Evolutionary conservation across 1,284 basidiomycete species (phyloP).

Genomic region (Coniferiporia sulphurascens): DNA sequence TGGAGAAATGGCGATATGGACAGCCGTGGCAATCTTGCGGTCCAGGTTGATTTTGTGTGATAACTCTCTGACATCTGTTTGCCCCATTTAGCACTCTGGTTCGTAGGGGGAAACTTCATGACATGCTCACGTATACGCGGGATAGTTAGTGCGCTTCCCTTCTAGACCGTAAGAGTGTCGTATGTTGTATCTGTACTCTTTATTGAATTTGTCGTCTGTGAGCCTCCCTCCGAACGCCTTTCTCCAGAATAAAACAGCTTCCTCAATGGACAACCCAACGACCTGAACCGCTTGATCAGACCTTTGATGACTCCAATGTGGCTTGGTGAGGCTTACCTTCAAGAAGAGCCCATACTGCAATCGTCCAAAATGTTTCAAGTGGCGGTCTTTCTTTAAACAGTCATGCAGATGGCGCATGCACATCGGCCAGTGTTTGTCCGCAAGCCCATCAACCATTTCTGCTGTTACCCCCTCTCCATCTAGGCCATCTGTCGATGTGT

Average conservation of each 20-base stretch:
- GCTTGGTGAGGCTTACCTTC: conserved; percentile 56
- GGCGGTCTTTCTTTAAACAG: conserved; percentile 71
- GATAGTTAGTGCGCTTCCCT: conserved; percentile 91
- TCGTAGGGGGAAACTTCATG: background rate
- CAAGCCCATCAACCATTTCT: conserved; percentile 90
- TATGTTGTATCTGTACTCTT: conserved; percentile 97
- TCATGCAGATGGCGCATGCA: conserved; percentile 95
- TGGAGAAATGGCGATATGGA: conserved; percentile 89
- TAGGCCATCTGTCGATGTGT: conserved; percentile 51
- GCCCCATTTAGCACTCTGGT: conserved; percentile 3
- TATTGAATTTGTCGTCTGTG: conserved; percentile 96
- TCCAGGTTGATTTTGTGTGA: conserved; percentile 73
- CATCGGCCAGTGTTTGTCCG: conserved; percentile 87
- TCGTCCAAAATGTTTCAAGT: conserved; percentile 91
- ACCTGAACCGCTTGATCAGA: conserved; percentile 46
- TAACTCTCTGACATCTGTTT: conserved; percentile 84
- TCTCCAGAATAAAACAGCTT: conserved; percentile 93
- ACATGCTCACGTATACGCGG: conserved; percentile 73
- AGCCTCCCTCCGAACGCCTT: conserved; percentile 73
- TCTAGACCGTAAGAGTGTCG: conserved; percentile 94
- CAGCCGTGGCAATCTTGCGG: conserved; percentile 84
- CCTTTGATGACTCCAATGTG: conserved; percentile 5
- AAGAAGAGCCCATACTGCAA: conserved; percentile 93
- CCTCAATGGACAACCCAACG: conserved; percentile 90
- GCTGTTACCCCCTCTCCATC: conserved; percentile 74